Evolutionary conservation across 148 eudicot species (phyloP).

Genomic region (Rhododendron williamsianum): DNA sequence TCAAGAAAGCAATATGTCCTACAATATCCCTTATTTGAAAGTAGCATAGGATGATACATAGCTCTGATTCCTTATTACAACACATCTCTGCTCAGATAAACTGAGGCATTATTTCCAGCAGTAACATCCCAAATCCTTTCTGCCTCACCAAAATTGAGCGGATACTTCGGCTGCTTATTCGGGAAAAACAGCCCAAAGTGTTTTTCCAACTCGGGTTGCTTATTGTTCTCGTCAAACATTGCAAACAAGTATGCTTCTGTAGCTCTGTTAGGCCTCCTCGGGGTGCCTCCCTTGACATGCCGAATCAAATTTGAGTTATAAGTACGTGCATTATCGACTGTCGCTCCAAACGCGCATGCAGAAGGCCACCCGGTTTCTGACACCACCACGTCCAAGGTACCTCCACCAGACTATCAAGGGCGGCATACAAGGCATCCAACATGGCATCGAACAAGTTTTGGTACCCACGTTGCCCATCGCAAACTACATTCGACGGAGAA

Average conservation of each 20-base stretch:
- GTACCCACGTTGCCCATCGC: slow-evolving; percentile 4
- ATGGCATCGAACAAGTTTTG: slow-evolving; percentile 25
- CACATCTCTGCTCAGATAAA: neutral
- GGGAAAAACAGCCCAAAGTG: slow-evolving; percentile 47
- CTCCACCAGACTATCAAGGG: slow-evolving; percentile 34
- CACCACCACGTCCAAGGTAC: slow-evolving; percentile 35
- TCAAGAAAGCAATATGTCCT: too few relatives aligned
- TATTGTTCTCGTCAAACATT: slow-evolving; percentile 51
- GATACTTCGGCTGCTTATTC: slow-evolving; percentile 36
- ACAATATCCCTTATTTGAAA: too few relatives aligned
- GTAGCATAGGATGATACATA: too few relatives aligned
- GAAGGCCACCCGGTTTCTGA: slow-evolving; percentile 72
- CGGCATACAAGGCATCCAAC: slow-evolving; percentile 37
- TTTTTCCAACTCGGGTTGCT: slow-evolving; percentile 42
- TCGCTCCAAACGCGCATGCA: slow-evolving; percentile 30
- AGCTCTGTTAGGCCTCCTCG: slow-evolving; percentile 37
- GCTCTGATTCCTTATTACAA: neutral
- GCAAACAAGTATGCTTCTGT: slow-evolving; percentile 44
- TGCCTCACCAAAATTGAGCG: slow-evolving; percentile 17
- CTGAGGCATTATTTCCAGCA: neutral
- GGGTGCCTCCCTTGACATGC: slow-evolving; percentile 43
- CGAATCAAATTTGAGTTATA: slow-evolving; percentile 42
- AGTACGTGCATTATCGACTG: slow-evolving; percentile 28
- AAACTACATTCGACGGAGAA: slow-evolving; percentile 9
- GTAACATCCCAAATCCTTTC: neutral